These are phyloP conservation scores for Leucocoprinus birnbaumii DNA, from an alignment of 768 basidiomycete genomes.

Conservation along the genomic window DNA sequence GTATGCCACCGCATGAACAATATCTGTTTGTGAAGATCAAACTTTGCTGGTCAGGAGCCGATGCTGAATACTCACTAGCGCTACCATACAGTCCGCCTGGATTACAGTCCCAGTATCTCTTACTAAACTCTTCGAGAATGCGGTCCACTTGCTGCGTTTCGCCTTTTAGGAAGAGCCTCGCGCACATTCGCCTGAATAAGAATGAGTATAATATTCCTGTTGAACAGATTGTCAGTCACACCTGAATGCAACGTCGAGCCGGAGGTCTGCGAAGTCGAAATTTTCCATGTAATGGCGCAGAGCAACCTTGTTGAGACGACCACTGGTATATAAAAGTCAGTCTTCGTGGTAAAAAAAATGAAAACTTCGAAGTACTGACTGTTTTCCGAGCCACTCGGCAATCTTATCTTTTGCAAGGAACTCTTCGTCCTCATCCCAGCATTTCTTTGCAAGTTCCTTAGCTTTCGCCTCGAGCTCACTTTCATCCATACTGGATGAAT, in stretches of 20 bases:
- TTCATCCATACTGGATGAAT: constrained; percentile 40
- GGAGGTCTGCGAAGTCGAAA: constrained; percentile 82
- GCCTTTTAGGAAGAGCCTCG: constrained; percentile 89
- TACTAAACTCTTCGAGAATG: constrained; percentile 89
- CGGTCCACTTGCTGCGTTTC: constrained; percentile 99
- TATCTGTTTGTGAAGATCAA: constrained; percentile 42
- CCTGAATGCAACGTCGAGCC: constrained; percentile 91
- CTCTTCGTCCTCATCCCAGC: constrained; percentile 83
- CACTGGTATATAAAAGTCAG: constrained; percentile 39
- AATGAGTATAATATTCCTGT: constrained; percentile 1
- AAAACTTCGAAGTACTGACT: constrained; percentile 52
- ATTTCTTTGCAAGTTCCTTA: constrained; percentile 70
- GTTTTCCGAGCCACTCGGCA: constrained; percentile 93
- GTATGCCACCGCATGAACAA: constrained; percentile 94
- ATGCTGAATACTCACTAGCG: constrained; percentile 47
- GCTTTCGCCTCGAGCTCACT: constrained; percentile 63
- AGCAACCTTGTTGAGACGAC: constrained; percentile 69
- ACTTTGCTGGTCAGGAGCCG: constrained; percentile 4
- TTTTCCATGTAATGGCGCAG: constrained; percentile 80
- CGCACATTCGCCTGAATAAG: constrained; percentile 70
- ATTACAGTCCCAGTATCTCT: constrained; percentile 91
- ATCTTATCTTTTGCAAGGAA: constrained; percentile 89
- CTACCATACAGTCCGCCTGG: constrained; percentile 77
- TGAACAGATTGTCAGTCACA: constrained; percentile 23
- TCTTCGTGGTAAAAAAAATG: neutral